A percentile compares a stretch with the other conserved stretches of the same genome.
Evolutionary conservation across 805 yeast genomes (phyloP).

Genomic region (Crinitomyces ghanaensis): DNA sequence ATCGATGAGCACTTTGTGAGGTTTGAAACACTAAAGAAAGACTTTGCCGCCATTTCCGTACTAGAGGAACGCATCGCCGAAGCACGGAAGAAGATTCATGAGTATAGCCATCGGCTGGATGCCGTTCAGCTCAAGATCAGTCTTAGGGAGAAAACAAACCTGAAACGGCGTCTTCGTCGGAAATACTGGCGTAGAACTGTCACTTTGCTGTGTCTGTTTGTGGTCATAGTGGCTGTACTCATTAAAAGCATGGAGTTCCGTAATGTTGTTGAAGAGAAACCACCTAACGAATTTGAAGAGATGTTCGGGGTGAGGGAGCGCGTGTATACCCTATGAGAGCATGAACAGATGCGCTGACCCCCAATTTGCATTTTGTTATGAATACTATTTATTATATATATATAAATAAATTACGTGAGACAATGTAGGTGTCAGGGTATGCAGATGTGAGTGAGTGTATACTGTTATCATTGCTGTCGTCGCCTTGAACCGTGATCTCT

Average conservation of each 20-base stretch:
- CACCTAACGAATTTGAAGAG: no score
- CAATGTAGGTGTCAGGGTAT: no score
- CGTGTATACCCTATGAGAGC: no score
- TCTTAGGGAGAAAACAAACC: constrained; percentile 15
- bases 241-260: constrained; percentile 3
- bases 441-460: no score
- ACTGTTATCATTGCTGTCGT: no score
- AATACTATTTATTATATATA: no score
- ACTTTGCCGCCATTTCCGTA: constrained; percentile 13
- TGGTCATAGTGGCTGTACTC: constrained; percentile 10
- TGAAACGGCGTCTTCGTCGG: constrained; percentile 11
- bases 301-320: no score
- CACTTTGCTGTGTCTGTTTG: constrained; percentile 4
- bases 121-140: constrained; percentile 15
- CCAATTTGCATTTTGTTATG: no score
- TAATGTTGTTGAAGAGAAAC: no score
- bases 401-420: no score
- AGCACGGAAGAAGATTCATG: constrained; percentile 16
- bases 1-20: constrained; percentile 16
- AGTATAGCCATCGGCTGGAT: constrained; percentile 17
- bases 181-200: constrained; percentile 10
- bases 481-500: no score
- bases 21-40: constrained; percentile 17
- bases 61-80: constrained; percentile 18
- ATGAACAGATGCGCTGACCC: no score